A percentile compares a stretch with the other conserved stretches of the same genome.
These are phyloP conservation scores for Gnetum montanum DNA, from an alignment of 75 land plant species.

Conservation along the genomic window DNA sequence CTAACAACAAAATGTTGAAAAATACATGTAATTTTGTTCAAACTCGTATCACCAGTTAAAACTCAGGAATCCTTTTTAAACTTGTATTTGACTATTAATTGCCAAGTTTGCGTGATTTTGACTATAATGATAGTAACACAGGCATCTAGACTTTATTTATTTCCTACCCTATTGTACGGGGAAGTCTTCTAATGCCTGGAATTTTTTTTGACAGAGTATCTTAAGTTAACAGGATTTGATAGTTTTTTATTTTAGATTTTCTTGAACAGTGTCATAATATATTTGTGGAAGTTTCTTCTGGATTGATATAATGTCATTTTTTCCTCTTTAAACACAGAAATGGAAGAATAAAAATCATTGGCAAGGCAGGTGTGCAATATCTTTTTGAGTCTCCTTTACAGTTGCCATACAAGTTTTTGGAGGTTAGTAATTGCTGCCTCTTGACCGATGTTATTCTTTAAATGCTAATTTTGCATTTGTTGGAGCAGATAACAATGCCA, in stretches of 20 bases:
- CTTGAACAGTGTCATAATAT: neutral
- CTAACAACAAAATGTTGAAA: too few species aligned
- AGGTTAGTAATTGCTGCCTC: too few species aligned
- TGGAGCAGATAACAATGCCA: neutral
- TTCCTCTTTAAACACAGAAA: slow-evolving; percentile 1
- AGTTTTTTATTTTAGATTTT: neutral
- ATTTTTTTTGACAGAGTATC: neutral
- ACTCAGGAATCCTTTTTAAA: too few species aligned
- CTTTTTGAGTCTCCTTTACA: slow-evolving; percentile 7
- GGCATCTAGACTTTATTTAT: too few species aligned
- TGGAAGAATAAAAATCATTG: slow-evolving; percentile 10
- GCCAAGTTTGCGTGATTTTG: too few species aligned
- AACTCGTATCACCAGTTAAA: too few species aligned
- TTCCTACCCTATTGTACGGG: too few species aligned
- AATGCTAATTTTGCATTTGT: neutral
- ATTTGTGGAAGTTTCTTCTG: neutral
- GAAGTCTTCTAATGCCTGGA: too few species aligned
- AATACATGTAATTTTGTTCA: too few species aligned
- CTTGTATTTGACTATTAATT: too few species aligned
- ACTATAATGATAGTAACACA: too few species aligned
- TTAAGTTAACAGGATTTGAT: neutral
- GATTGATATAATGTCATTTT: neutral
- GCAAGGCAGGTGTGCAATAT: slow-evolving; percentile 2
- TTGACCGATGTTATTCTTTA: slow-evolving; percentile 1
- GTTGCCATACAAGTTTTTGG: slow-evolving; percentile 7